Conservation (phyloP, 2,329 filamentous ascomycete genomes). For the Laburnicola sp. region DNA sequence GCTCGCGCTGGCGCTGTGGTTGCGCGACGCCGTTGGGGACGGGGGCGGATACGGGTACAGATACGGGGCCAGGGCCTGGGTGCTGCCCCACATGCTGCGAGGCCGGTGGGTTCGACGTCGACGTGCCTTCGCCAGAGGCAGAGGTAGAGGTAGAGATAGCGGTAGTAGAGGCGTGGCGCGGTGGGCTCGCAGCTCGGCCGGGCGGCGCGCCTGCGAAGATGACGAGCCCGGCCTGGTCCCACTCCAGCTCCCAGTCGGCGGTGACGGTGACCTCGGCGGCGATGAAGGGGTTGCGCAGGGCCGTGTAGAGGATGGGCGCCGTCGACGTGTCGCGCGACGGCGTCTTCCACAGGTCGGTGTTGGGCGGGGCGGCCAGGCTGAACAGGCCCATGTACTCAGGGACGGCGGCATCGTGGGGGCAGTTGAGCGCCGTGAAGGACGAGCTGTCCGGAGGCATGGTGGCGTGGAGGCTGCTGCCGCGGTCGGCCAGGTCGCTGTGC, state of each 20-base stretch:
- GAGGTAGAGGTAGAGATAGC: no score
- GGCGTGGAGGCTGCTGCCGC: no score
- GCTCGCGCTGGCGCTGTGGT: conserved; percentile 22
- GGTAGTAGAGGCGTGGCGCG: conserved; percentile 20
- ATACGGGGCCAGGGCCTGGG: neutral
- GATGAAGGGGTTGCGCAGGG: conserved; percentile 58
- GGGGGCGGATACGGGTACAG: no score
- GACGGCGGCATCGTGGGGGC: conserved; percentile 38
- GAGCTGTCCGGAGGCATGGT: conserved; percentile 47
- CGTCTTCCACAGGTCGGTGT: conserved; percentile 50
- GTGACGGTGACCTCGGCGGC: conserved; percentile 62
- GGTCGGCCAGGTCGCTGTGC: no score
- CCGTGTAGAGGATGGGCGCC: conserved; percentile 61
- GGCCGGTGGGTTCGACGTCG: no score
- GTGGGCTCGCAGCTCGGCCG: conserved; percentile 37
- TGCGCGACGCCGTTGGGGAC: conserved; percentile 22
- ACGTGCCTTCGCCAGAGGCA: no score
- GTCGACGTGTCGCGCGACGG: conserved; percentile 52
- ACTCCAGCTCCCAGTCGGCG: conserved; percentile 62
- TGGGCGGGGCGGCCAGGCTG: conserved; percentile 45
- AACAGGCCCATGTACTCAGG: conserved; percentile 49
- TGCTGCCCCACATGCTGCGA: conserved; percentile 19
- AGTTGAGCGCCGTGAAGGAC: conserved; percentile 47
- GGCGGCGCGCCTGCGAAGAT: conserved; percentile 62
- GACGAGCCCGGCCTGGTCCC: conserved; percentile 63